Percentiles rank a stretch among this genome's conserved stretches.
Evolutionary conservation across 768 basidiomycete genomes (phyloP).

Genomic region (Zangia roseola): DNA sequence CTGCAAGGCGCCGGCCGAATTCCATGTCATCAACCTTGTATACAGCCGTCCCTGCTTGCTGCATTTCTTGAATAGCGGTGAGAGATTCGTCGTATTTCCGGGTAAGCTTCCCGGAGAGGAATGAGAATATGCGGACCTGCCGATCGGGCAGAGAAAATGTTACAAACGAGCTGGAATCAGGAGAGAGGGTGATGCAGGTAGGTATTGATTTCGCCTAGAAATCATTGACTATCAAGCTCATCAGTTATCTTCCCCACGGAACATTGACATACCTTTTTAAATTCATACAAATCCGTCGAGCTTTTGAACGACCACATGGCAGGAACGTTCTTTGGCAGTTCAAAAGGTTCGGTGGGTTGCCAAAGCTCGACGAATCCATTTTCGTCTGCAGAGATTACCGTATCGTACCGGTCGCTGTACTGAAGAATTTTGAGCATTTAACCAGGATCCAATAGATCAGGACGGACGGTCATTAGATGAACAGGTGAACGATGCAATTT

Average conservation of each 20-base stretch:
- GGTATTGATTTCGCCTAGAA: constrained; percentile 85
- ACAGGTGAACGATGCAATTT: constrained; percentile 86
- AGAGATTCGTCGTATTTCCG: constrained; percentile 96
- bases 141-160: constrained; percentile 94
- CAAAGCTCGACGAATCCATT: constrained; percentile 96
- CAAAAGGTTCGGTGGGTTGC: constrained; percentile 89
- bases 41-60: constrained; percentile 93
- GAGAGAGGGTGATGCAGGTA: constrained; percentile 89
- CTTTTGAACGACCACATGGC: constrained; percentile 91
- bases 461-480: constrained; percentile 82
- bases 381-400: constrained; percentile 92
- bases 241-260: neutral
- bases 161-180: constrained; percentile 84
- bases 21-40: constrained; percentile 98
- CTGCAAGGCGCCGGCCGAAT: constrained; percentile 92
- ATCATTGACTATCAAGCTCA: neutral
- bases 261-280: constrained; percentile 76
- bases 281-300: constrained; percentile 92
- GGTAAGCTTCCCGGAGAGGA: constrained; percentile 83
- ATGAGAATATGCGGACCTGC: constrained; percentile 91
- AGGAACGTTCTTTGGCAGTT: constrained; percentile 69
- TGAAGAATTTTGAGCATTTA: constrained; percentile 29
- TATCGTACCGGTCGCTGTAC: constrained; percentile 91
- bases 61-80: constrained; percentile 94
- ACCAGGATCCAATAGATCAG: neutral